Percentiles rank a stretch among this genome's conserved stretches.
These are phyloP conservation scores for Psilocybe sp. DNA, from an alignment of 768 basidiomycete species.

Conservation along the genomic window DNA sequence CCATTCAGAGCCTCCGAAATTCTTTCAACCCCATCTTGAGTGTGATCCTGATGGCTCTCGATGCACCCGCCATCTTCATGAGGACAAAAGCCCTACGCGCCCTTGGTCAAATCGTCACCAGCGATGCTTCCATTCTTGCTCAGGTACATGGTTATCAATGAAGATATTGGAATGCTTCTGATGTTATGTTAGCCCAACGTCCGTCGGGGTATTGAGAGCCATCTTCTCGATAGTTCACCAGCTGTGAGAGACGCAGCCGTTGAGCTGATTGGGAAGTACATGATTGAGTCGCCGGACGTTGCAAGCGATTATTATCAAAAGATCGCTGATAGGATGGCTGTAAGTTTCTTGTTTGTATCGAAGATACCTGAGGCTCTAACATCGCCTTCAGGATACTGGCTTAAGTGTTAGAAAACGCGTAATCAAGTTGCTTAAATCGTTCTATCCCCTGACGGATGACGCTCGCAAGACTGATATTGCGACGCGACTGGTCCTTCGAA, in stretches of 20 bases:
- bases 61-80: conserved; percentile 86
- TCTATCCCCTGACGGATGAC: conserved; percentile 66
- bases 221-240: conserved; percentile 88
- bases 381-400: conserved; percentile 75
- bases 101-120: conserved; percentile 84
- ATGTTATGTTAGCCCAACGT: conserved; percentile 58
- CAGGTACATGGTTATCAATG: conserved; percentile 44
- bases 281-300: conserved; percentile 86
- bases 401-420: conserved; percentile 92
- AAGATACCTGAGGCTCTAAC: not conserved
- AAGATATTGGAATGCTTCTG: not conserved
- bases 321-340: conserved; percentile 88
- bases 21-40: conserved; percentile 85
- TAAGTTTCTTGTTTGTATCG: conserved; percentile 33
- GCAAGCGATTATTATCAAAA: conserved; percentile 85
- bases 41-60: conserved; percentile 74
- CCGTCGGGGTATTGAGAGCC: conserved; percentile 82
- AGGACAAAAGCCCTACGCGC: conserved; percentile 92
- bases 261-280: conserved; percentile 96
- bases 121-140: conserved; percentile 80
- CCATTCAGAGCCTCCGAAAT: conserved; percentile 68
- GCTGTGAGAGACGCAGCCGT: conserved; percentile 96
- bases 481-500: conserved; percentile 74
- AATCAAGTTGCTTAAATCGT: conserved; percentile 87
- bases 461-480: conserved; percentile 75